These are phyloP conservation scores for Diphasiastrum complanatum DNA, from an alignment of 83 land plant species.

Conservation along the genomic window DNA sequence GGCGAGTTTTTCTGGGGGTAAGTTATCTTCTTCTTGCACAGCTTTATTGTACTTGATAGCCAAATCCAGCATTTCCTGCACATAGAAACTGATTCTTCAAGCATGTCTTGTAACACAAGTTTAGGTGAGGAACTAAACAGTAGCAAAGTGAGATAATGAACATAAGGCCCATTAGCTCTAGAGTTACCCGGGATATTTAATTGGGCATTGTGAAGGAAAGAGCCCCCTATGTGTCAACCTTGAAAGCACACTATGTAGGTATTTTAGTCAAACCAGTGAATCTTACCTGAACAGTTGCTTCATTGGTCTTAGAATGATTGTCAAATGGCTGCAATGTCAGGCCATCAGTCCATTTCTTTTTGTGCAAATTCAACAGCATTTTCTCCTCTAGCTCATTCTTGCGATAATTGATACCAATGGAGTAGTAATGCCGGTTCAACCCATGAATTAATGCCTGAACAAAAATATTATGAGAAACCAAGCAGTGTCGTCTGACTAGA, in stretches of 20 bases:
- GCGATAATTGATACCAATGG: slow-evolving; percentile 92
- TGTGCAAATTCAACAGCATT: slow-evolving; percentile 89
- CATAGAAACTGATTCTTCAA: slow-evolving; percentile 8
- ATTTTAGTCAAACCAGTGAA: not conserved
- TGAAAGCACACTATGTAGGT: not conserved
- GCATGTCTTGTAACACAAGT: not conserved
- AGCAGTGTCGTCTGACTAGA: not conserved
- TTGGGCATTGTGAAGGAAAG: not conserved
- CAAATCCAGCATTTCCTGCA: slow-evolving; percentile 85
- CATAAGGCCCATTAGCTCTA: slow-evolving; percentile 4
- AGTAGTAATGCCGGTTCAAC: slow-evolving; percentile 92
- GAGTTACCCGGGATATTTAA: too few species aligned
- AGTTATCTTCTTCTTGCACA: slow-evolving; percentile 88
- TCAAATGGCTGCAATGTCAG: slow-evolving; percentile 73
- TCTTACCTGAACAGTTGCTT: slow-evolving; percentile 84
- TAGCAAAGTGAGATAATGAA: not conserved
- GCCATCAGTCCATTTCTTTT: slow-evolving; percentile 99
- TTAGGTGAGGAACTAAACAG: not conserved
- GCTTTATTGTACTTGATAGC: slow-evolving; percentile 93
- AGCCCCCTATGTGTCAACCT: not conserved
- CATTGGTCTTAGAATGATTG: slow-evolving; percentile 84
- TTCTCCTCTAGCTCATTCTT: slow-evolving; percentile 98
- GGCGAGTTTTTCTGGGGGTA: slow-evolving; percentile 84
- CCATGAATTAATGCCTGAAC: slow-evolving; percentile 94
- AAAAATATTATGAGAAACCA: not conserved